Evolutionary conservation across 2,329 filamentous ascomycete genomes (phyloP), one percentile per base, ranked within the genome.

Genomic region (Ceratocystis colombiana): DNA sequence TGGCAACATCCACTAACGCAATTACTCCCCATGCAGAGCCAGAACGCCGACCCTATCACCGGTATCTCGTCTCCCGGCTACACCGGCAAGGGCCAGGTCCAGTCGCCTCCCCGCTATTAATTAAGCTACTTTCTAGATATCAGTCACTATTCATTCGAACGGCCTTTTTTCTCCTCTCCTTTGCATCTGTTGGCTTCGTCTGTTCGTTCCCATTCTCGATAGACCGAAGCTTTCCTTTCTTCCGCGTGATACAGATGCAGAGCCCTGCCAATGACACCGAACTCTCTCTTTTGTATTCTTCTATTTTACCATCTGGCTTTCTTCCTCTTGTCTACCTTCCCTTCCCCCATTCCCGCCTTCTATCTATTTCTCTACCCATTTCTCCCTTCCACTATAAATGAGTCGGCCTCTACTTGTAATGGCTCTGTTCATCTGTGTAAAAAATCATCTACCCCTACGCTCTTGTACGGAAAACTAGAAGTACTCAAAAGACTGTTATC

Each of bases 21-120:
- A 33, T 20, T 44, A n/a, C 53, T 62, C 20, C 28, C 61, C 66
- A 67, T 69, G 75, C 76, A 95, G 89, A 80, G 81, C 75, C 89
- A 95, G 85, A 88, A 87, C 74, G 82, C 89, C 75, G 91, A 96
- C 76, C 91, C 91, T 69, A 84, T 96, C 76, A 90, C 88, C 70
- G 91, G 91, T 82, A 79, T 94, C 78, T 83, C 87, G 71, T 88
- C 88, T 74, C 84, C 88, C 75, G 86, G 85, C 72, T 96, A 95
- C 81, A 79, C 77, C 70, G 90, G 90, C 77, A 83, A 84, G 75
- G 89, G 90, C 73, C 83, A 86, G 78, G 83, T 96, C 71, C 91
- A 96, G 80, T 85, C 83, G 70, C 79, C 82, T 72, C 80, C 82
- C 72, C 75, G 78, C 71, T 72, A 75, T 72, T 82, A 79, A 78